phyloP scores from a whole-genome alignment of 768 basidiomycete species.

The Neoboletus subvelutipes region DNA sequence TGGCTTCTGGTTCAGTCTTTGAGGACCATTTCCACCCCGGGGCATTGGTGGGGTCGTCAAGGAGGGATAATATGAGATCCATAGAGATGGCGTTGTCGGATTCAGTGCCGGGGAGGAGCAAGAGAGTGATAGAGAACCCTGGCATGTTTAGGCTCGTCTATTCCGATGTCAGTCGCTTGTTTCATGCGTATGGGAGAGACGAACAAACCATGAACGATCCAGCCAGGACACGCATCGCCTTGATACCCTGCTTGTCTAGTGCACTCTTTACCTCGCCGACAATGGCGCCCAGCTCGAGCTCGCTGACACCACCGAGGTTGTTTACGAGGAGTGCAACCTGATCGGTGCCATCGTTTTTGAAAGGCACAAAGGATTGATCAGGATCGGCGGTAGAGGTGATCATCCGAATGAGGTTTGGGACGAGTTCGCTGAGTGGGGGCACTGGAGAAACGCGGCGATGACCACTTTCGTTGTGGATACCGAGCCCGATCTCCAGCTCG shows the following conservation, averaged over 20 bases:
- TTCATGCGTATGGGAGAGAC: background rate
- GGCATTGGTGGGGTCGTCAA: slow-evolving; percentile 64
- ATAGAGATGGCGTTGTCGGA: slow-evolving; percentile 39
- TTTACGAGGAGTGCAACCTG: slow-evolving; percentile 80
- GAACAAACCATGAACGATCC: slow-evolving; percentile 83
- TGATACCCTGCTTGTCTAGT: slow-evolving; percentile 56
- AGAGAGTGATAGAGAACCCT: slow-evolving; percentile 82
- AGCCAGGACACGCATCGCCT: slow-evolving; percentile 59
- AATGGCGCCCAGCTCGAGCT: slow-evolving; percentile 74
- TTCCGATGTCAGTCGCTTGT: slow-evolving; percentile 3
- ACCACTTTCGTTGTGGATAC: slow-evolving; percentile 90
- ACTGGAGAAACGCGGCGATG: slow-evolving; percentile 64
- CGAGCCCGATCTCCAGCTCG: slow-evolving; percentile 88
- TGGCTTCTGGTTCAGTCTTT: slow-evolving; percentile 36
- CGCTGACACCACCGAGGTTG: slow-evolving; percentile 84
- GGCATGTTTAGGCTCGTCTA: slow-evolving; percentile 93
- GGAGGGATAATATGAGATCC: slow-evolving; percentile 56
- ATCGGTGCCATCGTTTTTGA: slow-evolving; percentile 60
- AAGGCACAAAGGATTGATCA: slow-evolving; percentile 76
- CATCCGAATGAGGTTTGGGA: slow-evolving; percentile 67
- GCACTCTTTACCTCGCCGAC: slow-evolving; percentile 57
- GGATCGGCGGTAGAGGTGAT: slow-evolving; percentile 70
- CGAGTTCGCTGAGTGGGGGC: slow-evolving; percentile 67
- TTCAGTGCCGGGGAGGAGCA: slow-evolving; percentile 61
- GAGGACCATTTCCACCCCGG: slow-evolving; percentile 89